A percentile compares a stretch with the other conserved stretches of the same genome.
Conservation (phyloP, 2,329 filamentous ascomycete genomes). For the Pseudonectria buxi region DNA sequence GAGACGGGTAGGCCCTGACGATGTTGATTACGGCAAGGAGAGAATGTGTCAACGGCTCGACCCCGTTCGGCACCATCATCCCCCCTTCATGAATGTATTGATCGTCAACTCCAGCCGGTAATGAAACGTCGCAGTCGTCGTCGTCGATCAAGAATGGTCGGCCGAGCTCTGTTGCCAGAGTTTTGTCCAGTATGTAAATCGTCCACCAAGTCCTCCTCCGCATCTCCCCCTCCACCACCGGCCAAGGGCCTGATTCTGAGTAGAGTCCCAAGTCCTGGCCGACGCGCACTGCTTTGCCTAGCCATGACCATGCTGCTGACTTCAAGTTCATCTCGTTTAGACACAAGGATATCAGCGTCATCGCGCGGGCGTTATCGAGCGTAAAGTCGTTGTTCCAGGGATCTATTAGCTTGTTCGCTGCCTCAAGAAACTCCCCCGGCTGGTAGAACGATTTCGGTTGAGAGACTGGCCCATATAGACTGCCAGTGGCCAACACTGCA, state of each 20-base stretch:
- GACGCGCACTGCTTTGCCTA: conserved; percentile 70
- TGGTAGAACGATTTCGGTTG: conserved; percentile 47
- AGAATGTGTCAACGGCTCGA: conserved; percentile 57
- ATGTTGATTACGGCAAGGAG: conserved; percentile 77
- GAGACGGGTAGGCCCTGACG: conserved; percentile 66
- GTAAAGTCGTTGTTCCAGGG: conserved; percentile 75
- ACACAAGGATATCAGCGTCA: conserved; percentile 70
- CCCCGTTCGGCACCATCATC: conserved; percentile 44
- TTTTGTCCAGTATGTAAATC: conserved; percentile 81
- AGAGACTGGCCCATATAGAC: conserved; percentile 57
- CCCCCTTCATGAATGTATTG: conserved; percentile 60
- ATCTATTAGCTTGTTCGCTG: conserved; percentile 63
- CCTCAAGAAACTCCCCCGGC: conserved; percentile 62
- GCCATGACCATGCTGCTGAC: conserved; percentile 79
- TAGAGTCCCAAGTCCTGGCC: conserved; percentile 82
- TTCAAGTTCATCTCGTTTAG: conserved; percentile 81
- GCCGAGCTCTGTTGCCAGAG: conserved; percentile 72
- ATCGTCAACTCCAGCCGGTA: conserved; percentile 77
- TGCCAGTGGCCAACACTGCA: conserved; percentile 74
- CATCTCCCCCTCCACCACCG: conserved; percentile 76
- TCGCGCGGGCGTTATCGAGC: conserved; percentile 66
- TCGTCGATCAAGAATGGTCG: conserved; percentile 80
- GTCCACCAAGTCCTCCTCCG: conserved; percentile 89
- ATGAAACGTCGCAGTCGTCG: conserved; percentile 74
- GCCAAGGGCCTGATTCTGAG: conserved; percentile 64